phyloP scores from a whole-genome alignment of 331 rosid species.

The Acacia concinna region DNA sequence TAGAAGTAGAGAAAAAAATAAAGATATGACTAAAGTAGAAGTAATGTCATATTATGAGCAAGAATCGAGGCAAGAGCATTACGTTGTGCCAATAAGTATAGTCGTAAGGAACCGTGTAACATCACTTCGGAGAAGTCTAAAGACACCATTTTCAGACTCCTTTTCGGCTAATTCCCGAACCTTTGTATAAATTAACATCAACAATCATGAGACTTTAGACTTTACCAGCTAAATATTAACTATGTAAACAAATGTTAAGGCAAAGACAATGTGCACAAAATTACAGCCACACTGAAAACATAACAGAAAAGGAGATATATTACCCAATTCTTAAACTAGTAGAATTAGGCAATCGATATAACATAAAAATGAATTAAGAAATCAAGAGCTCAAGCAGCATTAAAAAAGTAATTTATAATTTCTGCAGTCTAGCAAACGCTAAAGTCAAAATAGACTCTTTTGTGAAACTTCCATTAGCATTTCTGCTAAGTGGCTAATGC shows the following conservation, averaged over 20 bases:
- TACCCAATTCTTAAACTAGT: background rate
- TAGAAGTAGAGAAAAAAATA: constrained; percentile 47
- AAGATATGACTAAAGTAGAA: constrained; percentile 28
- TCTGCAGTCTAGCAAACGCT: constrained; percentile 16
- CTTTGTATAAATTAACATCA: constrained; percentile 44
- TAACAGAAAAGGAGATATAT: constrained; percentile 23
- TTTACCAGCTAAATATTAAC: constrained; percentile 2
- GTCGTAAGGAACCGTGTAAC: constrained; percentile 97
- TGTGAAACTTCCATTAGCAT: constrained; percentile 22
- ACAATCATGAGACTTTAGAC: constrained; percentile 26
- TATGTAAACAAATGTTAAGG: background rate
- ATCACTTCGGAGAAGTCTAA: constrained; percentile 86
- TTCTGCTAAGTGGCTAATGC: background rate
- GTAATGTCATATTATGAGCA: constrained; percentile 2
- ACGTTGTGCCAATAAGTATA: constrained; percentile 99
- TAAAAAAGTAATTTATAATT: constrained; percentile 12
- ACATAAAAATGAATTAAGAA: background rate
- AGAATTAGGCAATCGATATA: background rate
- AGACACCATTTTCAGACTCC: constrained; percentile 93
- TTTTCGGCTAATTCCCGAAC: constrained; percentile 97
- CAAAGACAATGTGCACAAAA: constrained; percentile 9
- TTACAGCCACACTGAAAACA: background rate
- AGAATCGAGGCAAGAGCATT: constrained; percentile 42
- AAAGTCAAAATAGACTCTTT: background rate
- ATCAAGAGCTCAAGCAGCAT: constrained; percentile 21